Percentiles rank a stretch among this genome's conserved stretches.
These are phyloP conservation scores for Meira miltonrushii DNA, from an alignment of 1,284 basidiomycete species.

Conservation along the genomic window DNA sequence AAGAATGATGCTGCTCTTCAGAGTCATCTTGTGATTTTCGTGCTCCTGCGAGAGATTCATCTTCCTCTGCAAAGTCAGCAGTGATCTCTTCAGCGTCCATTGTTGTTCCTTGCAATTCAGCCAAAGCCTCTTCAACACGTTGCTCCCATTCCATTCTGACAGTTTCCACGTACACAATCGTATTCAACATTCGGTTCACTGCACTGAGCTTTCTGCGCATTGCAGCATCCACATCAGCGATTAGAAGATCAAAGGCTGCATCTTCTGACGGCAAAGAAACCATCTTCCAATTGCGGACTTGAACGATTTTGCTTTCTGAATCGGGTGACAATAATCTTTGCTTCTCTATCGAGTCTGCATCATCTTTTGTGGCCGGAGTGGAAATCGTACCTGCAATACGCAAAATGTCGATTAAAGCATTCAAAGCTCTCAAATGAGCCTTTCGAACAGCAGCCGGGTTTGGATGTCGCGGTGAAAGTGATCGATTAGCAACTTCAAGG, in stretches of 20 bases:
- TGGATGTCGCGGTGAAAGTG: conserved; percentile 32
- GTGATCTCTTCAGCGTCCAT: conserved; percentile 48
- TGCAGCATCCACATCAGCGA: conserved; percentile 78
- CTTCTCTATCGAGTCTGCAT: conserved; percentile 79
- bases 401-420: conserved; percentile 78
- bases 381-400: conserved; percentile 75
- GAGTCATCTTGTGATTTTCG: neutral
- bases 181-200: conserved; percentile 93
- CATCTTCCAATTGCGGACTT: conserved; percentile 35
- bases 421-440: conserved; percentile 63
- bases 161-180: conserved; percentile 94
- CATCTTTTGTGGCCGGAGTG: conserved; percentile 82
- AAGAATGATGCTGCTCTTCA: neutral
- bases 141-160: conserved; percentile 96
- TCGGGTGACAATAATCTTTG: conserved; percentile 73
- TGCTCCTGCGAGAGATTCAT: neutral
- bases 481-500: conserved; percentile 40
- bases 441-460: conserved; percentile 37
- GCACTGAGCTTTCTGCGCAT: conserved; percentile 91
- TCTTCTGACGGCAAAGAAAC: conserved; percentile 59
- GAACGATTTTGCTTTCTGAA: conserved; percentile 38
- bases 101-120: conserved; percentile 34
- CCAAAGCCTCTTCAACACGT: conserved; percentile 66
- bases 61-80: conserved; percentile 54
- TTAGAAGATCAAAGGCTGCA: conserved; percentile 71